phyloP scores from a whole-genome alignment of 2,329 filamentous ascomycete genomes.

The Trichophyton simii region DNA sequence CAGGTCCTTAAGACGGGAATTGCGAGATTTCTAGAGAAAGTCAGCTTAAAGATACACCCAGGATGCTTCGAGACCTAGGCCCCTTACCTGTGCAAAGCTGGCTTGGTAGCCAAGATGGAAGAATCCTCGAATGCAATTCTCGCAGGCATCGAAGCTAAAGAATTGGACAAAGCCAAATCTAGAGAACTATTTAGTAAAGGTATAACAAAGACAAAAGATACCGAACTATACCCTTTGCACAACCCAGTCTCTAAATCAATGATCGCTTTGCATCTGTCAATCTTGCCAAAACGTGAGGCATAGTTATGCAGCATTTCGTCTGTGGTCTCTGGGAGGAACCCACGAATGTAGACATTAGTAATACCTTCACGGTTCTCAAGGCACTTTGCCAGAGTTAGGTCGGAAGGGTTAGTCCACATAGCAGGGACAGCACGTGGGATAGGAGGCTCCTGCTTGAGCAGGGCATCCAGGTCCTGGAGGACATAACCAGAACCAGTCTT shows the following conservation, averaged over 20 bases:
- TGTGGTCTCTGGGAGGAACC: conserved; percentile 86
- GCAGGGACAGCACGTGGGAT: conserved; percentile 85
- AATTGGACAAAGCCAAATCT: conserved; percentile 99
- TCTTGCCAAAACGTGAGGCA: conserved; percentile 76
- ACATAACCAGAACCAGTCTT: conserved; percentile 35
- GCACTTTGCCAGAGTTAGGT: conserved; percentile 85
- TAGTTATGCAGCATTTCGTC: conserved; percentile 77
- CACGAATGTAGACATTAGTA: conserved; percentile 96
- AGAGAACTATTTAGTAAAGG: conserved; percentile 23
- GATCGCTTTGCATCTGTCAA: conserved; percentile 96
- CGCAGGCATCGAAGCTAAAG: conserved; percentile 71
- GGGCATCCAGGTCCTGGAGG: conserved; percentile 45
- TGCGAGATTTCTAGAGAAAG: conserved; percentile 75
- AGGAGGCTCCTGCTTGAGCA: conserved; percentile 62
- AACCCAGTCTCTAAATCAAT: conserved; percentile 86
- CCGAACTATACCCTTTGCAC: conserved; percentile 71
- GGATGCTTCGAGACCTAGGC: background rate
- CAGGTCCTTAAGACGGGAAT: conserved; percentile 92
- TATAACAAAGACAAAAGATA: background rate
- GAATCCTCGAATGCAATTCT: conserved; percentile 92
- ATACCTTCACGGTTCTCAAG: conserved; percentile 90
- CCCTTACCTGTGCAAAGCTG: conserved; percentile 76
- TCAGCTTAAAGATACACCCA: conserved; percentile 18
- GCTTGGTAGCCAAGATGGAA: conserved; percentile 93
- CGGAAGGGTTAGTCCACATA: conserved; percentile 65